phyloP scores from a whole-genome alignment of 352 stramenopile species.

The Phytopythium sindhum region DNA sequence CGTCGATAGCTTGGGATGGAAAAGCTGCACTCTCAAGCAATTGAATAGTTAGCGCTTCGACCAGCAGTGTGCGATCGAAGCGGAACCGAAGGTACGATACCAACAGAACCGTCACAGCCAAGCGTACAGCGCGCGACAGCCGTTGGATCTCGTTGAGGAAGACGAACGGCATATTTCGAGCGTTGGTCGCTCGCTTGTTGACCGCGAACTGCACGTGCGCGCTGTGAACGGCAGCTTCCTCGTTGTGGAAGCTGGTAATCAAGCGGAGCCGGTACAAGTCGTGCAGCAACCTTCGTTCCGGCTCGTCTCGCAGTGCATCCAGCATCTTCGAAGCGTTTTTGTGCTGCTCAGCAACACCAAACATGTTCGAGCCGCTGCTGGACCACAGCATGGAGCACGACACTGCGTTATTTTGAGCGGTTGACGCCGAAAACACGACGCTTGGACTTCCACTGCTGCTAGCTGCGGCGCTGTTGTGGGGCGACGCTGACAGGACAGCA shows the following conservation, averaged over 20 bases:
- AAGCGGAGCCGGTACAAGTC: conserved; percentile 39
- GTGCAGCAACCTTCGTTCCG: background rate
- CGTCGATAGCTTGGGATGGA: conserved; percentile 23
- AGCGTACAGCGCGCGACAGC: conserved; percentile 18
- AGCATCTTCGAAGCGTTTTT: conserved; percentile 12
- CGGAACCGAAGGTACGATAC: conserved; percentile 38
- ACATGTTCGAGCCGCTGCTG: background rate
- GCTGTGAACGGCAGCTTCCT: conserved; percentile 45
- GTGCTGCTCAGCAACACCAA: conserved; percentile 1
- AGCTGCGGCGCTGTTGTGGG: background rate
- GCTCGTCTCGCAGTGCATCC: conserved; percentile 7
- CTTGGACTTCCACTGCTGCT: too few species aligned
- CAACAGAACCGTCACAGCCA: conserved; percentile 38
- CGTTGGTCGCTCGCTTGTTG: conserved; percentile 26
- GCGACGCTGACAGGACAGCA: background rate
- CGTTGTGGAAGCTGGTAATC: conserved; percentile 44
- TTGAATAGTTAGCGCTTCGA: conserved; percentile 42
- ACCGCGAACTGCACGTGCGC: conserved; percentile 38
- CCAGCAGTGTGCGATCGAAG: conserved; percentile 30
- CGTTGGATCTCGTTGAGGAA: conserved; percentile 25
- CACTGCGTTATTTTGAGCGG: conserved; percentile 8
- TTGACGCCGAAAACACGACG: background rate
- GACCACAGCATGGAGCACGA: background rate
- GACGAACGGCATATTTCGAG: conserved; percentile 29
- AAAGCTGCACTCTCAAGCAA: conserved; percentile 27